These are phyloP conservation scores for Bruguiera sexangula DNA, from an alignment of 345 rosid genomes.

Conservation along the genomic window DNA sequence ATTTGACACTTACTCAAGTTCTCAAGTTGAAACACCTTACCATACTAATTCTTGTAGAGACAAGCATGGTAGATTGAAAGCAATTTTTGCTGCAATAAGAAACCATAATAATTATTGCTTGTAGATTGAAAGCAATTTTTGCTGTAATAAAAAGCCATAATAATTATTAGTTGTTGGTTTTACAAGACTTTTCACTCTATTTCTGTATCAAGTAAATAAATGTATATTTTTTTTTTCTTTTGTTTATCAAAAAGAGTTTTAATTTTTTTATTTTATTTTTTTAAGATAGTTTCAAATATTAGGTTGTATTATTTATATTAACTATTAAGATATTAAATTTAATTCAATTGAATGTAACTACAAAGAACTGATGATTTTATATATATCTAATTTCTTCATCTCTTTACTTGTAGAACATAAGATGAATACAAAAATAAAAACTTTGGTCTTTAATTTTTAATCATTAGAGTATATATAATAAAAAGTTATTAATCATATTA, in stretches of 20 bases:
- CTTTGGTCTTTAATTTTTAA: neutral
- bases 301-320: neutral
- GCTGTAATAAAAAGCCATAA: too few species aligned
- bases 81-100: too few species aligned
- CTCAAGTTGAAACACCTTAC: too few species aligned
- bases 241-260: too few species aligned
- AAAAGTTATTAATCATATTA: too few species aligned
- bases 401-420: slow-evolving; percentile 1
- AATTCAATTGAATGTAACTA: slow-evolving; percentile 6
- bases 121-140: too few species aligned
- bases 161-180: too few species aligned
- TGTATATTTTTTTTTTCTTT: neutral
- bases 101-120: too few species aligned
- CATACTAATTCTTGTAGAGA: too few species aligned
- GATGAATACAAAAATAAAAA: slow-evolving; percentile 14
- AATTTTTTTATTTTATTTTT: neutral
- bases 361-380: slow-evolving; percentile 17
- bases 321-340: neutral
- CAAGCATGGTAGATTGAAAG: too few species aligned
- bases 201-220: neutral
- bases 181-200: neutral
- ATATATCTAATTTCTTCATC: slow-evolving; percentile 9
- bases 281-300: neutral
- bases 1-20: too few species aligned
- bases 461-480: too few species aligned